Base-by-base conservation (phyloP, 805 yeast genomes). In the Sporopachydermia lactativora region DNA sequence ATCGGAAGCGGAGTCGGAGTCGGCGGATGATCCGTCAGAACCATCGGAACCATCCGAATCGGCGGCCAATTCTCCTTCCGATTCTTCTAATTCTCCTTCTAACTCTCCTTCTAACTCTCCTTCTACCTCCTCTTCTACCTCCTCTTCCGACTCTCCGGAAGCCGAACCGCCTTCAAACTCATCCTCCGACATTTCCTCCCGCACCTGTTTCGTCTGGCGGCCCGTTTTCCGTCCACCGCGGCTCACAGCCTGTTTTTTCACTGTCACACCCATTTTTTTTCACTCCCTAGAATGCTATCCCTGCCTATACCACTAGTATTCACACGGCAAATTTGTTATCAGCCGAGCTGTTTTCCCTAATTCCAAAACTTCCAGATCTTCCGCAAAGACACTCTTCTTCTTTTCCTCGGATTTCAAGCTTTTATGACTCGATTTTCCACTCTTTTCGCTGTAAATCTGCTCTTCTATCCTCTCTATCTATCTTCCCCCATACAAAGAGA, bases 11-110 rank as follows among this genome's bases (percentile, higher is more conserved):
- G 41, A 42, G 18, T 40, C 42, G 18, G 17, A 39, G 17, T 43
- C 45, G 4, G 17, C 41, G 4, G 40, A 47, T n/a, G 39, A 46
- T 11, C 41, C 48, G 34, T 36, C 46, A 18, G 36, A 14, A 19
- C 39, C 44, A 39, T 47, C 55, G 38, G 39, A 45, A 34, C 49
- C 52, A n/a, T 53, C 60, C 19, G 47, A 47, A 36, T 56, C 62
- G 31, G 51, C 58, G 34, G 55, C 52, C n/a, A n/a, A n/a, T n/a
- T n/a, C n/a, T n/a, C n/a, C n/a, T n/a, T n/a, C 19, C 35, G 48
- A 36, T 16, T 42, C 48, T 17, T 42, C 43, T 11, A 36, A 41
- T 35, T 41, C 41, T 42, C 39, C 17, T 34, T 47, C 19, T 46
- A 39, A 39, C 35, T 42, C 35, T 35, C 42, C 41, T 39, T 36